Conservation (phyloP, 306 rosid species). For the Vicia villosa region DNA sequence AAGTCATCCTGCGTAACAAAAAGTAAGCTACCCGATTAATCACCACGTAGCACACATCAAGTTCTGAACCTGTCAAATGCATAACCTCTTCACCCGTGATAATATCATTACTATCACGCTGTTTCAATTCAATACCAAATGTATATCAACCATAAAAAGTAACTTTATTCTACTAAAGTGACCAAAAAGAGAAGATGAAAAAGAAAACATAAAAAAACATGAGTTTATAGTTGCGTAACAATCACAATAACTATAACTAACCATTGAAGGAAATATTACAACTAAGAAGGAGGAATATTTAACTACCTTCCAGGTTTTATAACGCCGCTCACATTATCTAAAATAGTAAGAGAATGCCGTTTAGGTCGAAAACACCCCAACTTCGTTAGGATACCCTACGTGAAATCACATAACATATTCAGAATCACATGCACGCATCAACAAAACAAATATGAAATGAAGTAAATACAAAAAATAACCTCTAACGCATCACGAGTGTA, state of each 20-base stretch:
- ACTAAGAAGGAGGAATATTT: background rate
- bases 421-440: background rate
- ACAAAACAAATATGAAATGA: background rate
- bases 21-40: constrained; percentile 5
- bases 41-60: constrained; percentile 1
- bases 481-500: constrained; percentile 52
- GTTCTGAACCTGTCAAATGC: background rate
- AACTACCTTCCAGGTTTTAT: constrained; percentile 78
- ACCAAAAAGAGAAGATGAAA: background rate
- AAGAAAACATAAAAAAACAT: too few species aligned
- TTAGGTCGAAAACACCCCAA: constrained; percentile 51
- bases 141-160: background rate
- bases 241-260: background rate
- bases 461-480: constrained; percentile 37
- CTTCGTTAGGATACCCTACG: constrained; percentile 55
- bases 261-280: background rate
- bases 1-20: constrained; percentile 70
- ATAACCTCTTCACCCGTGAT: constrained; percentile 29
- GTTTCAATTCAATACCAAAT: background rate
- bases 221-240: constrained; percentile 22
- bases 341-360: constrained; percentile 59
- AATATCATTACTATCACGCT: background rate
- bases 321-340: constrained; percentile 61
- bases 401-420: background rate
- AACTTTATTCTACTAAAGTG: background rate